Conservation (phyloP, 2,329 filamentous ascomycete genomes). For the Hypoxylon sp. region DNA sequence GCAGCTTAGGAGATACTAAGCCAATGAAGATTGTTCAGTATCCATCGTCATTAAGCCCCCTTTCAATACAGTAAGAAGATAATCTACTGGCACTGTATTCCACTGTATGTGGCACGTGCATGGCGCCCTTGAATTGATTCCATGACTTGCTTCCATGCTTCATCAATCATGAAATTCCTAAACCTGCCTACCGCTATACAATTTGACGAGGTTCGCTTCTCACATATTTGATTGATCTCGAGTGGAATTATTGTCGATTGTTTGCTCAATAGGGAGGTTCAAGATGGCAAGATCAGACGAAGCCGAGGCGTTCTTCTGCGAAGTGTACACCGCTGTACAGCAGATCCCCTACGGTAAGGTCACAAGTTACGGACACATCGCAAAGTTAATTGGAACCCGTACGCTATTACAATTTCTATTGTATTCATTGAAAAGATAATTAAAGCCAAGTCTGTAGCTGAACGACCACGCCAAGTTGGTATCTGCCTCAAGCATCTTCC, state of each 20-base stretch:
- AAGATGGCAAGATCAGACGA: slow-evolving; percentile 79
- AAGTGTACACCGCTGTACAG: slow-evolving; percentile 87
- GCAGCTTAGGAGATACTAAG: too few species aligned
- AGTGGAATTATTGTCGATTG: not conserved
- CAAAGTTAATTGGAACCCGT: slow-evolving; percentile 79
- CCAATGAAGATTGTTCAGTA: too few species aligned
- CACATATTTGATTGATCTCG: not conserved
- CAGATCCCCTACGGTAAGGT: slow-evolving; percentile 87
- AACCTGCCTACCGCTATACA: not conserved
- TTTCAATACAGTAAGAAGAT: not conserved
- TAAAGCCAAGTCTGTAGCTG: slow-evolving; percentile 61
- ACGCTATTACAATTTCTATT: slow-evolving; percentile 49
- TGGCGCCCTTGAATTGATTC: slow-evolving; percentile 32
- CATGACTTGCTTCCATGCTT: slow-evolving; percentile 1
- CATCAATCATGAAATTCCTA: slow-evolving; percentile 9
- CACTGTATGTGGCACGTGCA: slow-evolving; percentile 31
- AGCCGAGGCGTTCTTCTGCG: slow-evolving; percentile 77
- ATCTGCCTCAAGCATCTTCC: slow-evolving; percentile 90
- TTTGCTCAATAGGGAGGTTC: not conserved
- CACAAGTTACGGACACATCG: slow-evolving; percentile 89
- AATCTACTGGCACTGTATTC: slow-evolving; percentile 9
- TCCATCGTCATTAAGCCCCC: too few species aligned
- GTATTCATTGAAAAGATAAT: not conserved
- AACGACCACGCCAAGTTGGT: slow-evolving; percentile 86
- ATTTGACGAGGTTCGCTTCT: not conserved